Evolutionary conservation across 2,329 filamentous ascomycete species (phyloP), one percentile per base, ranked within the genome.

Genomic region (Aureobasidium sp.): DNA sequence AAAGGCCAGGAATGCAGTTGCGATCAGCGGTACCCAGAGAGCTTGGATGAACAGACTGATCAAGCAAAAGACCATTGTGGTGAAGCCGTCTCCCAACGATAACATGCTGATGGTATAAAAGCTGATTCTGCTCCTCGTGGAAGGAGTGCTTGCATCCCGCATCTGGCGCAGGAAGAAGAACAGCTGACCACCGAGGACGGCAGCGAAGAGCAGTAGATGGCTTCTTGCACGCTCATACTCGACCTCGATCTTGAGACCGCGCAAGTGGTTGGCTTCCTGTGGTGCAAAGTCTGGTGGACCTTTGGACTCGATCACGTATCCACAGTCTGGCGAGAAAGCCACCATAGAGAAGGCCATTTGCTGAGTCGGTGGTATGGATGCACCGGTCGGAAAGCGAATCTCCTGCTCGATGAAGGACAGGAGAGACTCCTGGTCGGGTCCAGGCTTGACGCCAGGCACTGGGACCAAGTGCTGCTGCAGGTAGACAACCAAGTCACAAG

Each of bases 401-500:
- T 87, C 84, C 37, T 78, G 69, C 65, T 87, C 84, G 19, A 85
- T 77, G 66, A 76, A 77, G 33, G 77, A 71, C 55, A 84, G 70
- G 31, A 78, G 65, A 5, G 67, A 49, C 10, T 67, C 62, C 31
- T 58, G 55, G 17, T 49, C 55, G 15, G 55, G 43, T n/a, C 55
- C 55, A 19, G 55, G 42, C 23, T 58, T 40, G 21, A 40, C 38
- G 1, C 55, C 46, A 27, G 64, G 60, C 6, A 60, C 49, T 29
- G 65, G 63, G 67, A 69, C n/a, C 1, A 84, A 83, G 63, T 88
- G 81, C 42, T 93, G 80, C 70, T 97, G 94, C 31, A 93, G 77
- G 72, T 92, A 97, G 59, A 95, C 77, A 53, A 99, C 77, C 69
- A 90, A 90, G 73, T 99, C 94, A 78, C 94, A 99, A 66, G 89